Evolutionary conservation across 139 green algal species (phyloP).

Genomic region (Chlorella sp.): DNA sequence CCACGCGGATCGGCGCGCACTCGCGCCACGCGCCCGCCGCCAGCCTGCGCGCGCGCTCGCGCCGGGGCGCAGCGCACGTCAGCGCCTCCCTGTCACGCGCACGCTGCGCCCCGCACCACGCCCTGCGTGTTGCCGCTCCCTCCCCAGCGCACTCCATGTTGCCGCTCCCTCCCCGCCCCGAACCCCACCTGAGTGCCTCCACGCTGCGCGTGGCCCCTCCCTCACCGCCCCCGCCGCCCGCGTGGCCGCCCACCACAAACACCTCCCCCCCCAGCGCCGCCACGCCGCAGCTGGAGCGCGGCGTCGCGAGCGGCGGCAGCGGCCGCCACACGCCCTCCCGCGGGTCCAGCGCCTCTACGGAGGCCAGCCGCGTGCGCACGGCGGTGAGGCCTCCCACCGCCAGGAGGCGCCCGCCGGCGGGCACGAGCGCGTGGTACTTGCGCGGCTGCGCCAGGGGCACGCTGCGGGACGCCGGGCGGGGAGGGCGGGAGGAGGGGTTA

Average conservation of each 20-base stretch:
- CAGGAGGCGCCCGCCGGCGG: constrained; percentile 53
- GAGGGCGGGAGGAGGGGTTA: no score
- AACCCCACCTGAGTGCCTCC: neutral
- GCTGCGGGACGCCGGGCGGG: constrained; percentile 48
- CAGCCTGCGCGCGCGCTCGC: constrained; percentile 2
- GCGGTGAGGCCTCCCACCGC: constrained; percentile 65
- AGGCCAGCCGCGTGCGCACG: constrained; percentile 36
- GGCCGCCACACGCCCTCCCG: constrained; percentile 59
- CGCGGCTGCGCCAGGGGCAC: constrained; percentile 35
- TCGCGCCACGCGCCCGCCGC: constrained; percentile 44
- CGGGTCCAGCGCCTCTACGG: constrained; percentile 66
- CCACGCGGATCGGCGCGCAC: constrained; percentile 40
- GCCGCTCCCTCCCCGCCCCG: neutral
- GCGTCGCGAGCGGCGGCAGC: constrained; percentile 44
- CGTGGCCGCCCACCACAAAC: constrained; percentile 62
- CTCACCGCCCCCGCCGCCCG: constrained; percentile 8
- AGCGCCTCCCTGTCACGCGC: neutral
- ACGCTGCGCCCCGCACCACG: constrained; percentile 39
- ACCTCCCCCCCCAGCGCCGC: constrained; percentile 51
- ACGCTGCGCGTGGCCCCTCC: neutral
- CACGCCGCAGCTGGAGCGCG: constrained; percentile 56
- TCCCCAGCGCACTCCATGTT: neutral
- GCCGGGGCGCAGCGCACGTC: neutral
- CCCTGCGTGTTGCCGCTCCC: neutral
- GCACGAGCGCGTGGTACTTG: constrained; percentile 63